phyloP scores from a whole-genome alignment of 2,329 filamentous ascomycete species.

The Colletotrichum lentis region DNA sequence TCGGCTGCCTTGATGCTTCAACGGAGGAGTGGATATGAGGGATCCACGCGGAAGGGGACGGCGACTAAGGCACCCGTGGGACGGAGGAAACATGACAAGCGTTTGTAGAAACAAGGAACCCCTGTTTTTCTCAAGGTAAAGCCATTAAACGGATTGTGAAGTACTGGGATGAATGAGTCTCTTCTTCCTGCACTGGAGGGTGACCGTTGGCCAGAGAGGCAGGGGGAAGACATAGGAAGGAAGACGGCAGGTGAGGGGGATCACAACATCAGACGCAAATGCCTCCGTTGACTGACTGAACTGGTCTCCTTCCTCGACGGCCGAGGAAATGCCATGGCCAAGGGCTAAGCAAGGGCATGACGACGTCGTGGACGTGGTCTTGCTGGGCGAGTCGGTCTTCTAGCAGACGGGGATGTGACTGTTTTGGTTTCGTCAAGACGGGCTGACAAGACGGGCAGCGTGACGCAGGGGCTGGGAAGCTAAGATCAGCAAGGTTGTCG shows the following conservation, averaged over 20 bases:
- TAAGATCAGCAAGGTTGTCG: constrained; percentile 6
- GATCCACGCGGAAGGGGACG: constrained; percentile 20
- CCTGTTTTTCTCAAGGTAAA: not conserved
- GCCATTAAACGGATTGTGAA: not conserved
- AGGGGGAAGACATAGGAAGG: not conserved
- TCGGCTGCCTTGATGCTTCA: not conserved
- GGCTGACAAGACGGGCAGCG: constrained; percentile 8
- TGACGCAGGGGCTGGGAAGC: not conserved
- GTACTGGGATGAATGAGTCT: not conserved
- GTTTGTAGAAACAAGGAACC: constrained; percentile 2
- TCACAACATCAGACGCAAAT: constrained; percentile 31
- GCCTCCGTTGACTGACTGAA: constrained; percentile 5
- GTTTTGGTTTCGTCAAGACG: constrained; percentile 1
- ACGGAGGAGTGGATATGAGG: not conserved
- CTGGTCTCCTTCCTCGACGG: not conserved
- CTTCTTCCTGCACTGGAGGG: not conserved
- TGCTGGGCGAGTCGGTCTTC: constrained; percentile 9
- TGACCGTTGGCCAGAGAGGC: constrained; percentile 1
- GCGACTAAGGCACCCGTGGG: not conserved
- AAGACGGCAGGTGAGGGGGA: not conserved
- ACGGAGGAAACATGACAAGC: not conserved
- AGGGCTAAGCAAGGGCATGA: constrained; percentile 3
- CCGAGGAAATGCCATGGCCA: constrained; percentile 4
- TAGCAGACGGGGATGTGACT: constrained; percentile 1
- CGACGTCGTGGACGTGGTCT: not conserved